Percentiles rank a stretch among this genome's conserved stretches.
Evolutionary conservation across 202 grass and related monocot species (phyloP).

Genomic region (Panicum hallii): DNA sequence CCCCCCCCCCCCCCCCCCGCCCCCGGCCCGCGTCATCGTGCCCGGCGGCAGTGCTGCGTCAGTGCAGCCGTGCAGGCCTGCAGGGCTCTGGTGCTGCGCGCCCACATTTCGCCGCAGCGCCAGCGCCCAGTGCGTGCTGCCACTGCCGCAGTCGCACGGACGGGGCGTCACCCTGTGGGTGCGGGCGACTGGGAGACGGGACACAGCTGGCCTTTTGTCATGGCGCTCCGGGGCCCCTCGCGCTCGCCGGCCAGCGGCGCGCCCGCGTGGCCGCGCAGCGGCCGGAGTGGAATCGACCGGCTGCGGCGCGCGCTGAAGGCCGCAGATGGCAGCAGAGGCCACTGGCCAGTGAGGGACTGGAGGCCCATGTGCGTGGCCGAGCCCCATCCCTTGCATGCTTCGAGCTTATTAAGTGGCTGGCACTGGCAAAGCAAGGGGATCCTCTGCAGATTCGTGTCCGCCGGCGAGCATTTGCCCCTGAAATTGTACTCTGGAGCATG

Average conservation of each 20-base stretch:
- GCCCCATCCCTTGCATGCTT: neutral
- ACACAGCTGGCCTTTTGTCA: neutral
- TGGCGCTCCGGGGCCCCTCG: neutral
- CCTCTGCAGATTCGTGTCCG: neutral
- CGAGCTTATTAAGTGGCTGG: neutral
- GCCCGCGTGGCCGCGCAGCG: neutral
- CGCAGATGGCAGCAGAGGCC: neutral
- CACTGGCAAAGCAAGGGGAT: neutral
- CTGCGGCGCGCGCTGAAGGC: neutral
- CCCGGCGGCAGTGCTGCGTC: neutral
- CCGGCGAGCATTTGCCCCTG: neutral
- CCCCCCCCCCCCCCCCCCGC: no score
- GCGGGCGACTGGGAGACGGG: neutral
- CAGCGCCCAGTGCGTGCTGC: neutral
- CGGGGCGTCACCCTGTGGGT: neutral
- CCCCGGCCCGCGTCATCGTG: neutral
- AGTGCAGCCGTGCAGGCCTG: neutral
- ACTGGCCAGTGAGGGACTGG: neutral
- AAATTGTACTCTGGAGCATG: neutral
- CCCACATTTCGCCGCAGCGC: neutral
- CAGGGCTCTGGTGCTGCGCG: neutral
- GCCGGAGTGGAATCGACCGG: neutral
- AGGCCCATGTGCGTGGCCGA: conserved; percentile 5
- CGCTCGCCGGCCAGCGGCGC: neutral
- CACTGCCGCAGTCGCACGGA: neutral